phyloP scores from a whole-genome alignment of 2,329 filamentous ascomycete species.

The Fusarium domesticum region DNA sequence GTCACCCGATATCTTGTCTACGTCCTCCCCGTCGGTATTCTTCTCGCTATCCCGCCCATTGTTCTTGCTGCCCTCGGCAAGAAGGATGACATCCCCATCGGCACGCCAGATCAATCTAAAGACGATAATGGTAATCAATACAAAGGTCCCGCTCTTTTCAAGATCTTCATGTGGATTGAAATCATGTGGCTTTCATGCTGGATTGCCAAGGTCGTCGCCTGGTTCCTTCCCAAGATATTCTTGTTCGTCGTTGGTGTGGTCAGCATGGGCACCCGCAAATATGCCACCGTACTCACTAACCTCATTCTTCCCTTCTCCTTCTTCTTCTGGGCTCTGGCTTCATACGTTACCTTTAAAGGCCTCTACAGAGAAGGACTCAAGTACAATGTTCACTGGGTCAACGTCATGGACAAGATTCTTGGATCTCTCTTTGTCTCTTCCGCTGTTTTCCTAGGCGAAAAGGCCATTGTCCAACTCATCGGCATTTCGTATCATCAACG shows the following conservation, averaged over 20 bases:
- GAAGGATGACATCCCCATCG: constrained; percentile 19
- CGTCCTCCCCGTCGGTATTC: constrained; percentile 59
- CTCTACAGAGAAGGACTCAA: constrained; percentile 41
- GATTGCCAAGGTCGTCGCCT: constrained; percentile 63
- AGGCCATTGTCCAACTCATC: constrained; percentile 76
- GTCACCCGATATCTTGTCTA: constrained; percentile 67
- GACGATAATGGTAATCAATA: constrained; percentile 2
- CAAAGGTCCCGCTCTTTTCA: constrained; percentile 51
- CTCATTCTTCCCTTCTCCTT: constrained; percentile 65
- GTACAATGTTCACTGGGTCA: constrained; percentile 49
- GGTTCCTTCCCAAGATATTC: constrained; percentile 58
- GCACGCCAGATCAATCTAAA: constrained; percentile 4
- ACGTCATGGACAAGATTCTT: constrained; percentile 62
- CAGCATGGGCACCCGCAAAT: constrained; percentile 67
- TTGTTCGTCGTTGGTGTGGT: constrained; percentile 69
- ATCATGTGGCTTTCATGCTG: constrained; percentile 66
- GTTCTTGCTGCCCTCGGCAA: constrained; percentile 46
- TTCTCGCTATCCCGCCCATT: constrained; percentile 61
- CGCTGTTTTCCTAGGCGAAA: constrained; percentile 71
- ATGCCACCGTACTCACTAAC: constrained; percentile 61
- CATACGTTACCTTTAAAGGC: constrained; percentile 60
- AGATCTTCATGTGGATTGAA: constrained; percentile 67
- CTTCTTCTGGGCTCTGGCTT: constrained; percentile 65
- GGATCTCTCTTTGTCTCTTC: constrained; percentile 66
- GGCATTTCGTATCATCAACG: constrained; percentile 83